Percentiles rank a stretch among this genome's conserved stretches.
Evolutionary conservation across 176 grass and related monocot species (phyloP).

Genomic region (Olyra latifolia): DNA sequence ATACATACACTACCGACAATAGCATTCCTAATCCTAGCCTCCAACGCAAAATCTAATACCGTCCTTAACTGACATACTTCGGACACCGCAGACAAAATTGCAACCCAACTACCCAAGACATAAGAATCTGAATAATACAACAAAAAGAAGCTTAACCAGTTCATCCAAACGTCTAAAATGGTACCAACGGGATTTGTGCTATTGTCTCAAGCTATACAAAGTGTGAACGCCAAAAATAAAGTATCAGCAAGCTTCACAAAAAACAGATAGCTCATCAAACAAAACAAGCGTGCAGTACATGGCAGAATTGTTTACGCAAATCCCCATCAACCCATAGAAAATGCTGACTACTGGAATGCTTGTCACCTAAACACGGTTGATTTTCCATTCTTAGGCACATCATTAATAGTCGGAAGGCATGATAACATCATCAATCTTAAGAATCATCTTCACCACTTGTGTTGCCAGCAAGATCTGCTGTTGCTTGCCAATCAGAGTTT

Average conservation of each 20-base stretch:
- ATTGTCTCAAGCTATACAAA: constrained; percentile 25
- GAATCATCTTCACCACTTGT: constrained; percentile 94
- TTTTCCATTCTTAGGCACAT: not conserved
- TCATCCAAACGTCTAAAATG: constrained; percentile 3
- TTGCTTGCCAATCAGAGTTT: constrained; percentile 87
- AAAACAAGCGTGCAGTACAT: constrained; percentile 1
- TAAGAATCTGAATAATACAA: not conserved
- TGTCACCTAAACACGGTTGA: constrained; percentile 3
- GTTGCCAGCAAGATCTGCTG: constrained; percentile 81
- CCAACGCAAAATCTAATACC: not conserved
- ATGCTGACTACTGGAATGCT: not conserved
- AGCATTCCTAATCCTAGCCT: not conserved
- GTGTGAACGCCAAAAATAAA: not conserved
- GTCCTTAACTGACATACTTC: not conserved
- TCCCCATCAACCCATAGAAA: not conserved
- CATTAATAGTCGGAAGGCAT: constrained; percentile 63
- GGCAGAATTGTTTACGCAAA: not conserved
- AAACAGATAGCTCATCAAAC: constrained; percentile 3
- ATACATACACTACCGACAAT: not conserved
- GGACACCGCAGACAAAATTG: not conserved
- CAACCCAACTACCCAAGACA: too few relatives aligned
- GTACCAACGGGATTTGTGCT: not conserved
- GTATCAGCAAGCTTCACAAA: not conserved
- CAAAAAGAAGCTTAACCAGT: not conserved
- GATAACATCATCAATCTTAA: constrained; percentile 91